Evolutionary conservation across 1,284 basidiomycete genomes (phyloP), one percentile per base, ranked within the genome.

Genomic region (Malassezia vespertilionis): DNA sequence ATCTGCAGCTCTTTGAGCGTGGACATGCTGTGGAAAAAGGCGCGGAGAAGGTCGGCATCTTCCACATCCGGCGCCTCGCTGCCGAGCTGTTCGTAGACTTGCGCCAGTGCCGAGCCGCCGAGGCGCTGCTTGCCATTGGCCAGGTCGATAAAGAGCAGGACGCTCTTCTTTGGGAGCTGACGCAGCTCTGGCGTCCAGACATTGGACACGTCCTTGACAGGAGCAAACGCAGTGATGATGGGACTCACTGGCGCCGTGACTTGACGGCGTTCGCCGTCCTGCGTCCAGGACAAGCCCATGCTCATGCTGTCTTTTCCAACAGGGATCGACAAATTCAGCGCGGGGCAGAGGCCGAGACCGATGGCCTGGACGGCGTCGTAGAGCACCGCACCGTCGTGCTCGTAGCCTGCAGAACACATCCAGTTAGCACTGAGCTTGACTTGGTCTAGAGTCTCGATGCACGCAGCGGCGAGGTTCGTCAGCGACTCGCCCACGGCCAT

Each of bases 251-350:
- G 93, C 4, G 91, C 79, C 33, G 81, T 90, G 49, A 97, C 86
- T 63, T 89, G 82, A 52, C 81, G 82, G 63, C 80, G 75, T 56
- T 81, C 78, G 34, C 57, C 54, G n/a, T 56, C 44, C 33, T 71
- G 72, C 18, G 73, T 57, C 91, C 91, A 99, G 61, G 82, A 84
- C 91, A 96, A 97, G 52, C 85, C 84, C 91, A 97, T 99, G 26
- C 86, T 90, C 93, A 99, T 96, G 3, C 89, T 95, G 72, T 99
- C 91, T 74, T 99, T 99, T 24, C 93, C 91, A 27, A 97, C 91
- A 0, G 91, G 93, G 41, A 99, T 88, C 20, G 88, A 84, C 18
- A 97, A 76, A 10, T 91, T 90, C 11, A 99, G 78, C 18, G 80
- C 80, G n/a, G 91, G 90, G 72, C 93, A 97, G 10, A 99, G 76